Evolutionary conservation across 768 basidiomycete species (phyloP).

Genomic region (Heimioporus sp.): DNA sequence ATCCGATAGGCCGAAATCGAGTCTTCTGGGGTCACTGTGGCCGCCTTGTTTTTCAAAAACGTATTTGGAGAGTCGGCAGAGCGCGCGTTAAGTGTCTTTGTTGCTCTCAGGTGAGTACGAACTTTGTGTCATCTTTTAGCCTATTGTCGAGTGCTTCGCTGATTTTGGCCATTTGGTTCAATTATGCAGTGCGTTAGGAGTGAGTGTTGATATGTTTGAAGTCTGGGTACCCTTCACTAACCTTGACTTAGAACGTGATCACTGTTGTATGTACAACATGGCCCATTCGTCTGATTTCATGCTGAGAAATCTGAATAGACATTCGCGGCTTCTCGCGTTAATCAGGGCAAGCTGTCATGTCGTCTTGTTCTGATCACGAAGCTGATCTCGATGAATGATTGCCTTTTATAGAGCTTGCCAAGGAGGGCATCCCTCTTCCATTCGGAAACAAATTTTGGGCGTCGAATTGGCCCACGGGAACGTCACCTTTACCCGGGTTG

Average conservation of each 20-base stretch:
- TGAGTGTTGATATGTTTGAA: slow-evolving; percentile 8
- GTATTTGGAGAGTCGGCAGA: slow-evolving; percentile 55
- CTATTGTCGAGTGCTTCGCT: not conserved
- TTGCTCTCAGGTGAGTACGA: slow-evolving; percentile 47
- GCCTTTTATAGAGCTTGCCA: slow-evolving; percentile 48
- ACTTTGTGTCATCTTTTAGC: not conserved
- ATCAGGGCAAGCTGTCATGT: slow-evolving; percentile 39
- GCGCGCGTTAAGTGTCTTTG: slow-evolving; percentile 52
- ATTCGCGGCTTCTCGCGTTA: slow-evolving; percentile 49
- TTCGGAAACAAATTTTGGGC: slow-evolving; percentile 61
- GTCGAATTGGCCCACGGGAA: slow-evolving; percentile 59
- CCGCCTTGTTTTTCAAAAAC: slow-evolving; percentile 55
- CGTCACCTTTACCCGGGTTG: slow-evolving; percentile 54
- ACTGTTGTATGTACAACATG: slow-evolving; percentile 23
- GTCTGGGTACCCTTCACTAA: not conserved
- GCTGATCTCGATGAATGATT: not conserved
- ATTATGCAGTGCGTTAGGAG: slow-evolving; percentile 34
- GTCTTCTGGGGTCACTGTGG: slow-evolving; percentile 51
- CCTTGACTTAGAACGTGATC: slow-evolving; percentile 28
- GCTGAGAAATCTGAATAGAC: slow-evolving; percentile 32
- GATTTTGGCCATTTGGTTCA: not conserved
- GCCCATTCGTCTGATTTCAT: not conserved
- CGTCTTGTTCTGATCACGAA: not conserved
- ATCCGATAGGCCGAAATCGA: slow-evolving; percentile 40
- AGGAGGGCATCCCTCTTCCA: slow-evolving; percentile 60